Evolutionary conservation across 805 yeast species (phyloP).

Genomic region (Lipomyces spencermartinsiae): DNA sequence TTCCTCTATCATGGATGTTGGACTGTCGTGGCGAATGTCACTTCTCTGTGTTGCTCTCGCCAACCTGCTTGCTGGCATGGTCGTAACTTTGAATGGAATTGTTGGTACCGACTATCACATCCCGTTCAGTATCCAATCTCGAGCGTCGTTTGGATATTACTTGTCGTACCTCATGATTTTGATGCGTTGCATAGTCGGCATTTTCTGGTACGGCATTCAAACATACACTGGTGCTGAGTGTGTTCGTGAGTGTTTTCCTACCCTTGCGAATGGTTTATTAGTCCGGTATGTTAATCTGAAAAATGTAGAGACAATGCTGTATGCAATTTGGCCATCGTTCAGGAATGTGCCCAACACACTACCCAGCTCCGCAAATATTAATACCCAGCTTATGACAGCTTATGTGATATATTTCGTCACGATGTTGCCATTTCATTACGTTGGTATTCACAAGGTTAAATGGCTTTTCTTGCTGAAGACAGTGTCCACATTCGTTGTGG

Average conservation of each 20-base stretch:
- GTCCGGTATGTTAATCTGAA: too few species aligned
- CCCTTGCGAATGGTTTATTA: too few species aligned
- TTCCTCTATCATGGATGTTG: conserved; percentile 52
- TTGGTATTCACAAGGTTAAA: conserved; percentile 90
- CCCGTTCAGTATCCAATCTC: conserved; percentile 54
- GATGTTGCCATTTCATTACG: conserved; percentile 79
- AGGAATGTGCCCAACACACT: too few species aligned
- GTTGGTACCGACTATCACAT: conserved; percentile 59
- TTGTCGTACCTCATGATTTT: conserved; percentile 75
- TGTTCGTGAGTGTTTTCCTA: too few species aligned
- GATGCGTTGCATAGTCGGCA: conserved; percentile 85
- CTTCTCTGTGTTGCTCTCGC: conserved; percentile 55
- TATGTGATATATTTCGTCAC: conserved; percentile 84
- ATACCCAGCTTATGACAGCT: conserved; percentile 69
- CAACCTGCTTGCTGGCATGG: conserved; percentile 49
- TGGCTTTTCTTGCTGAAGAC: too few species aligned
- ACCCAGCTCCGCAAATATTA: too few species aligned
- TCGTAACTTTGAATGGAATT: conserved; percentile 54
- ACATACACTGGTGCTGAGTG: conserved; percentile 81
- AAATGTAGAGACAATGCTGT: too few species aligned
- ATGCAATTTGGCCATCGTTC: too few species aligned
- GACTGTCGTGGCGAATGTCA: conserved; percentile 52
- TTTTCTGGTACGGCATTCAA: conserved; percentile 83
- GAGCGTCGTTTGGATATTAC: conserved; percentile 71
- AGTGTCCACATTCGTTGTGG: conserved; percentile 78